Percentiles rank a stretch among this genome's conserved stretches.
Conservation (phyloP, 176 grass and related monocot genomes). For the Oryza punctata region DNA sequence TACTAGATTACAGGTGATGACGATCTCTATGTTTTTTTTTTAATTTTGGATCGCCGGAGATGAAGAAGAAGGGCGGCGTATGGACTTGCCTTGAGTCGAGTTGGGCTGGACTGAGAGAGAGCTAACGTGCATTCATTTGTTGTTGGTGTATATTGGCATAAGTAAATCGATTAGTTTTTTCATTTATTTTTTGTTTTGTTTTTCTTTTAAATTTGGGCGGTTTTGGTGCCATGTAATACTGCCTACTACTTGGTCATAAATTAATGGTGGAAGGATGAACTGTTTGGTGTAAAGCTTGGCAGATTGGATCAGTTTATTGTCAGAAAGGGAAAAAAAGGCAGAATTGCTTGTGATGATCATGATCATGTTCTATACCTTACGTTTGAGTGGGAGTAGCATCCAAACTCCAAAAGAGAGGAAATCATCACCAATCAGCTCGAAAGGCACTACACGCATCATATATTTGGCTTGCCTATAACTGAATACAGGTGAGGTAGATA, state of each 20-base stretch:
- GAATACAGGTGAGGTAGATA: neutral
- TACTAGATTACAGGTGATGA: slow-evolving; percentile 1
- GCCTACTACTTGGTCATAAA: neutral
- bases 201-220: neutral
- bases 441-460: neutral
- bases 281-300: neutral
- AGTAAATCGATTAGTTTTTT: slow-evolving; percentile 18
- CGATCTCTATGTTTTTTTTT: neutral
- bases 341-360: neutral
- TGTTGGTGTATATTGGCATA: slow-evolving; percentile 33
- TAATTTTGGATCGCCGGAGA: neutral
- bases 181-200: neutral
- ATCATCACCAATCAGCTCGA: neutral
- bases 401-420: neutral
- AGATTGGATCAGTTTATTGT: neutral
- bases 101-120: neutral
- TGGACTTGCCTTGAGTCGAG: neutral
- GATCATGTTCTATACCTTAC: neutral
- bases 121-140: slow-evolving; percentile 12
- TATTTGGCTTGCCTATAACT: neutral
- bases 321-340: neutral
- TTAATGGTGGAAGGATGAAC: neutral
- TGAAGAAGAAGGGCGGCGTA: neutral
- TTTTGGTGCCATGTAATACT: neutral
- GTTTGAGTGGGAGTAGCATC: neutral